Conservation (phyloP, 2,329 filamentous ascomycete species). For the Cercospora sp. region DNA sequence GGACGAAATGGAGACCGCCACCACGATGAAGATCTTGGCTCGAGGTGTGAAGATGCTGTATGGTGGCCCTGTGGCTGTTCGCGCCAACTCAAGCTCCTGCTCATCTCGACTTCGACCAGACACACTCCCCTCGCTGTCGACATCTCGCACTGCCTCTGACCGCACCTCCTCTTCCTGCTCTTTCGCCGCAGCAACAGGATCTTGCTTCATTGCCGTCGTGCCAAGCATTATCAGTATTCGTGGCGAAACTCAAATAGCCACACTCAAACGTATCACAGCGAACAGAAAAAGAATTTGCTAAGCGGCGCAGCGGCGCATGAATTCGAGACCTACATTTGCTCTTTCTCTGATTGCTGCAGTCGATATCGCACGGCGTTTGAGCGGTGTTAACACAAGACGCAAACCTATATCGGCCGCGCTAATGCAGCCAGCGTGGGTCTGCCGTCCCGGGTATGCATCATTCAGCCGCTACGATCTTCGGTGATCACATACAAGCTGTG, state of each 20-base stretch:
- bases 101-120: not conserved
- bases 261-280: not conserved
- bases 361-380: slow-evolving; percentile 13
- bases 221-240: no score
- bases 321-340: not conserved
- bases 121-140: not conserved
- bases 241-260: not conserved
- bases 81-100: slow-evolving; percentile 10
- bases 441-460: slow-evolving; percentile 17
- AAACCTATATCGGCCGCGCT: slow-evolving; percentile 20
- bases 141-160: not conserved
- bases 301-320: no score
- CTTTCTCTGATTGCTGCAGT: not conserved
- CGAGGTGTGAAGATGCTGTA: slow-evolving; percentile 33
- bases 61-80: slow-evolving; percentile 29
- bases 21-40: slow-evolving; percentile 35
- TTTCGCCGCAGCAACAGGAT: not conserved
- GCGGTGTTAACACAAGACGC: not conserved
- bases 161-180: not conserved
- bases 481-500: not conserved
- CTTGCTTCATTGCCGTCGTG: not conserved
- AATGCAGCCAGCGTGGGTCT: not conserved
- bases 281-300: not conserved
- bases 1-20: slow-evolving; percentile 33
- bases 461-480: not conserved